Evolutionary conservation across 768 basidiomycete genomes (phyloP).

Genomic region (Exidia glandulosa): DNA sequence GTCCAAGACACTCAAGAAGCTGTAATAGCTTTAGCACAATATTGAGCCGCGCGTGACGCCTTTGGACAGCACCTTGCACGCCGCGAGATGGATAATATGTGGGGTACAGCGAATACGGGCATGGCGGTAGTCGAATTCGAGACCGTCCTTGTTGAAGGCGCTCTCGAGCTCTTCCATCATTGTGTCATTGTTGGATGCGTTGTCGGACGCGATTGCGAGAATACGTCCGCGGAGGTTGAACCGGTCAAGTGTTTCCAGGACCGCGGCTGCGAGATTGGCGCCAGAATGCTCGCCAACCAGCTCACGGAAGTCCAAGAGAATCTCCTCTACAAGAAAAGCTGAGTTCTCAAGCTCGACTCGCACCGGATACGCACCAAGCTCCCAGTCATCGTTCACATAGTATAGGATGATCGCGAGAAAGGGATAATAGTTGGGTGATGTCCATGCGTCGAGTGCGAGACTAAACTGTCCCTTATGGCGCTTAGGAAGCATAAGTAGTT

Average conservation of each 20-base stretch:
- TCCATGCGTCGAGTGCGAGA: constrained; percentile 16
- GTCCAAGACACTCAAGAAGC: constrained; percentile 16
- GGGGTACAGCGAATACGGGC: constrained; percentile 17
- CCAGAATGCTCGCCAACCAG: background rate
- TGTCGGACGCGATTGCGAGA: constrained; percentile 21
- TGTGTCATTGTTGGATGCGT: constrained; percentile 26
- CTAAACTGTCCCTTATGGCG: too few species aligned
- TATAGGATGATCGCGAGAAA: constrained; percentile 17
- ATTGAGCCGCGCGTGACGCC: background rate
- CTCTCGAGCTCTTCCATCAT: constrained; percentile 17
- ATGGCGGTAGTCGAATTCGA: constrained; percentile 8
- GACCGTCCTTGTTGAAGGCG: background rate
- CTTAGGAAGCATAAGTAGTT: too few species aligned
- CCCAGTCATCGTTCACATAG: constrained; percentile 13
- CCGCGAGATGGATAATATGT: constrained; percentile 17
- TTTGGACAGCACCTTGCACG: constrained; percentile 14
- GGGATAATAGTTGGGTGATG: constrained; percentile 14
- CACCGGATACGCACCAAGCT: background rate
- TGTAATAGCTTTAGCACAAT: constrained; percentile 1
- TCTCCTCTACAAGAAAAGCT: constrained; percentile 19
- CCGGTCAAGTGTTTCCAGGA: background rate
- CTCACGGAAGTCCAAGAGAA: constrained; percentile 9
- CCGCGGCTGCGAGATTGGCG: background rate
- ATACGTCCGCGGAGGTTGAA: background rate
- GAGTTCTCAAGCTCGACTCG: background rate